phyloP scores from a whole-genome alignment of 805 yeast species.

The Novakomyces olei region DNA sequence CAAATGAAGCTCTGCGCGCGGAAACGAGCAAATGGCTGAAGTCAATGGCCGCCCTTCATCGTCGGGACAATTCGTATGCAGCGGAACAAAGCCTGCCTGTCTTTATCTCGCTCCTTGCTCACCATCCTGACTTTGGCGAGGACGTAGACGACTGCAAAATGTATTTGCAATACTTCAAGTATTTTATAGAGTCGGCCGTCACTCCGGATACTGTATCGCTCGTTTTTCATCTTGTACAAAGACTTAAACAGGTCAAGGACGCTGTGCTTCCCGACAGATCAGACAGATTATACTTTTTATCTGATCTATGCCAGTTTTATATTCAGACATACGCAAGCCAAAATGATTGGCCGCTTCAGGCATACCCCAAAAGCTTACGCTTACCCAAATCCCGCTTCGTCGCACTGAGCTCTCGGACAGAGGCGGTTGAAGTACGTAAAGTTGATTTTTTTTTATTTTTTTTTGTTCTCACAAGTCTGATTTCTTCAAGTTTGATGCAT shows the following conservation, averaged over 20 bases:
- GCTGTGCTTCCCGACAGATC: too few relatives aligned
- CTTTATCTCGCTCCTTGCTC: constrained; percentile 47
- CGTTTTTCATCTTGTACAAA: constrained; percentile 50
- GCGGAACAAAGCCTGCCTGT: constrained; percentile 50
- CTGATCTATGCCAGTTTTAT: too few relatives aligned
- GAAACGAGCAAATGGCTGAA: constrained; percentile 49
- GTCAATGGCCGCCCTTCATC: constrained; percentile 20
- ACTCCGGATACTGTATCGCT: constrained; percentile 47
- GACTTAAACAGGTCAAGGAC: constrained; percentile 62
- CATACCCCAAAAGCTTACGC: too few relatives aligned
- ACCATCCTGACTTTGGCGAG: constrained; percentile 36
- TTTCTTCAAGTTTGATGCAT: too few relatives aligned
- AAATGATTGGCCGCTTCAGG: too few relatives aligned
- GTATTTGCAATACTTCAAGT: constrained; percentile 36
- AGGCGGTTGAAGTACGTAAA: too few relatives aligned
- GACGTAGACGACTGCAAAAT: constrained; percentile 15
- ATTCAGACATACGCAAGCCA: too few relatives aligned
- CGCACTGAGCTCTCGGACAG: too few relatives aligned
- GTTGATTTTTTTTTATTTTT: too few relatives aligned
- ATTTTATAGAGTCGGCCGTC: constrained; percentile 37
- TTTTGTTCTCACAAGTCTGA: too few relatives aligned
- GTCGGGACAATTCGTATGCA: constrained; percentile 21
- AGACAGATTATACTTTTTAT: too few relatives aligned
- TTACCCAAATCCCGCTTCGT: too few relatives aligned
- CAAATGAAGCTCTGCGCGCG: constrained; percentile 26